phyloP scores from a whole-genome alignment of 1,139 yeast genomes.

The Citeromyces hawaiiensis region DNA sequence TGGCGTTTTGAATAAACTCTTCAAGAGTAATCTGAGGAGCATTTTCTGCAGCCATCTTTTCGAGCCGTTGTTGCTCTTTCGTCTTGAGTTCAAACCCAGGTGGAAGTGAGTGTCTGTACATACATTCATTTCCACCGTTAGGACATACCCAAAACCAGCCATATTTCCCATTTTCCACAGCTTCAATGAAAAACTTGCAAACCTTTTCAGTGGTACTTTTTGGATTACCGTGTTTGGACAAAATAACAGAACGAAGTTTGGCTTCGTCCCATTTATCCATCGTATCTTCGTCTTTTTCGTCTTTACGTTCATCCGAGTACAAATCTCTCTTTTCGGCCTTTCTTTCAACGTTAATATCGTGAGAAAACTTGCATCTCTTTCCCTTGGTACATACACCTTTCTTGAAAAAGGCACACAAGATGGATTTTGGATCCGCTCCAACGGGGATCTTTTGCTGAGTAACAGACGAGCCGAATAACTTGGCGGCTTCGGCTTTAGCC shows the following conservation, averaged over 20 bases:
- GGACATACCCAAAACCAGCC: slow-evolving; percentile 99
- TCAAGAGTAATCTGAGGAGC: slow-evolving; percentile 90
- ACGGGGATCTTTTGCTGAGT: slow-evolving; percentile 83
- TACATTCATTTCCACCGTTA: slow-evolving; percentile 85
- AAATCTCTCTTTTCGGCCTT: slow-evolving; percentile 84
- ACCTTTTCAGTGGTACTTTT: slow-evolving; percentile 91
- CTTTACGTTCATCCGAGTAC: slow-evolving; percentile 74
- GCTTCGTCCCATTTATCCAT: slow-evolving; percentile 98
- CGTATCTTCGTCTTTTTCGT: slow-evolving; percentile 64
- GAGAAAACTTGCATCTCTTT: slow-evolving; percentile 83
- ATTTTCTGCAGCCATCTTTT: slow-evolving; percentile 70
- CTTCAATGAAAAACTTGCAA: slow-evolving; percentile 89
- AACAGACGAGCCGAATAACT: slow-evolving; percentile 51
- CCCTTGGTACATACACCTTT: slow-evolving; percentile 89
- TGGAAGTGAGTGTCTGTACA: slow-evolving; percentile 93
- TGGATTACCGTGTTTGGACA: slow-evolving; percentile 89
- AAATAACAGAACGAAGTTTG: slow-evolving; percentile 73
- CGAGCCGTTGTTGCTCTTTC: slow-evolving; percentile 86
- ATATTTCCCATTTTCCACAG: slow-evolving; percentile 93
- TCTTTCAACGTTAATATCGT: slow-evolving; percentile 77
- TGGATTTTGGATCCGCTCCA: slow-evolving; percentile 95
- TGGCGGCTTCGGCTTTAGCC: slow-evolving; percentile 79
- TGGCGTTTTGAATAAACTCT: slow-evolving; percentile 90
- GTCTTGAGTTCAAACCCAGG: slow-evolving; percentile 95
- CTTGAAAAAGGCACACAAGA: slow-evolving; percentile 83